Evolutionary conservation across 2,329 filamentous ascomycete genomes (phyloP).

Genomic region (Sclerotinia spermophila): DNA sequence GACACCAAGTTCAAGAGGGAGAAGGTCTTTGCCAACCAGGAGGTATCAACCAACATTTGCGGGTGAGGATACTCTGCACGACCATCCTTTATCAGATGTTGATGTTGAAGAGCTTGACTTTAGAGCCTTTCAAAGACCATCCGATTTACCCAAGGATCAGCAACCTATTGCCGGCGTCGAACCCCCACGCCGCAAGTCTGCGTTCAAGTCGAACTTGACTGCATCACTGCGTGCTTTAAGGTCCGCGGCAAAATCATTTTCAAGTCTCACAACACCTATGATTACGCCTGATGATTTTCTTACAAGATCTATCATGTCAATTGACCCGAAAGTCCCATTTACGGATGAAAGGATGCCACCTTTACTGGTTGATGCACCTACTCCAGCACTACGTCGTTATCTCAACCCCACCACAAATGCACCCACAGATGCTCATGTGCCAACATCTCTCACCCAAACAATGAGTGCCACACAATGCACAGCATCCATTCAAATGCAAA

Average conservation of each 20-base stretch:
- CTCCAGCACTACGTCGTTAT: constrained; percentile 63
- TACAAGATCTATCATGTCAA: constrained; percentile 63
- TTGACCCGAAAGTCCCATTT: constrained; percentile 63
- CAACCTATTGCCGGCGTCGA: constrained; percentile 17
- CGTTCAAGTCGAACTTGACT: constrained; percentile 67
- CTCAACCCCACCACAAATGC: constrained; percentile 59
- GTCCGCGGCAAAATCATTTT: constrained; percentile 62
- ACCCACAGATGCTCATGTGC: constrained; percentile 43
- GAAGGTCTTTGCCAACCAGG: constrained; percentile 43
- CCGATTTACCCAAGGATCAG: constrained; percentile 21
- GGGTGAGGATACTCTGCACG: constrained; percentile 43
- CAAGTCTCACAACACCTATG: constrained; percentile 58
- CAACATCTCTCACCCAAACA: constrained; percentile 37
- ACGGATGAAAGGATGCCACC: constrained; percentile 65
- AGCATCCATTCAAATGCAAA: constrained; percentile 69
- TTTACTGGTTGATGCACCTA: constrained; percentile 59
- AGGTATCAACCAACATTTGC: constrained; percentile 56
- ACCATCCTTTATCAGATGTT: constrained; percentile 47
- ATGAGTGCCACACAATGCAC: constrained; percentile 48
- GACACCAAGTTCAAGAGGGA: constrained; percentile 38
- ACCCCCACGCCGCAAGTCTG: constrained; percentile 37
- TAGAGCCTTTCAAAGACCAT: constrained; percentile 42
- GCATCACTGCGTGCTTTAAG: constrained; percentile 61
- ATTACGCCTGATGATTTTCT: constrained; percentile 65
- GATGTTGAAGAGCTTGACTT: constrained; percentile 49